Base-by-base conservation (phyloP, 805 yeast genomes). In the Candida stauntonica region DNA sequence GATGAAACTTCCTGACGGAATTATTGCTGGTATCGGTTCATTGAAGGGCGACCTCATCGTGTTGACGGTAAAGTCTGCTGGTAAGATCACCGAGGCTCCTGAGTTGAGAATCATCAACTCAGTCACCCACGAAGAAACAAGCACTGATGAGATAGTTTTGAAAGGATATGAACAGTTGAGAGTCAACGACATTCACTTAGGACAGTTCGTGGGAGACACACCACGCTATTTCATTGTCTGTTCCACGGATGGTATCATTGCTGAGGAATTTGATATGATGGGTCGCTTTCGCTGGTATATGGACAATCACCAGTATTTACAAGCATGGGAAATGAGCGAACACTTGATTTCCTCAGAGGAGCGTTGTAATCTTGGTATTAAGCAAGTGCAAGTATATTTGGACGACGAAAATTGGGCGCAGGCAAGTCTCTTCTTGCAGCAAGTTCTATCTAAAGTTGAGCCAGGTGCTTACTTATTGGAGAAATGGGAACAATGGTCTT, bases 241-340 rank as follows among this genome's bases (percentile, higher is more conserved):
- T 54, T 86, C 96, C 0, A 74, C 76, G 33, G 98, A 88, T 61
- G 91, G 81, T 1, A 82, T 91, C 1, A 65, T 79, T 13, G 87
- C 88, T 0, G 74, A 80, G 48, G 86, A 81, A 44, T 68, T 84
- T n/a, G 79, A 77, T 37, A 60, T 82, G 17, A 59, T 65, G 20
- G 98, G 89, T 55, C 75, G 81, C 42, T 71, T 81, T 31, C 64
- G 76, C 4, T 91, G 97, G 96, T 81, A 69, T 42, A 42, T 77
- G 4, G 76, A 76, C 1, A 72, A 66, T 27, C 69, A 70, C 2
- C 60, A 66, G 37, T 85, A 61, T 51, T 61, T 67, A 14, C 79
- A 79, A 30, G 97, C 97, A 0, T 91, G 96, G 95, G 69, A 71
- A 29, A 77, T 86, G 54, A 74, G 93, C 41, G 75, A 69, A 34